Percentiles rank a stretch among this genome's conserved stretches.
These are phyloP conservation scores for Metarhizium brunneum DNA, from an alignment of 2,329 filamentous ascomycete species.

Conservation along the genomic window DNA sequence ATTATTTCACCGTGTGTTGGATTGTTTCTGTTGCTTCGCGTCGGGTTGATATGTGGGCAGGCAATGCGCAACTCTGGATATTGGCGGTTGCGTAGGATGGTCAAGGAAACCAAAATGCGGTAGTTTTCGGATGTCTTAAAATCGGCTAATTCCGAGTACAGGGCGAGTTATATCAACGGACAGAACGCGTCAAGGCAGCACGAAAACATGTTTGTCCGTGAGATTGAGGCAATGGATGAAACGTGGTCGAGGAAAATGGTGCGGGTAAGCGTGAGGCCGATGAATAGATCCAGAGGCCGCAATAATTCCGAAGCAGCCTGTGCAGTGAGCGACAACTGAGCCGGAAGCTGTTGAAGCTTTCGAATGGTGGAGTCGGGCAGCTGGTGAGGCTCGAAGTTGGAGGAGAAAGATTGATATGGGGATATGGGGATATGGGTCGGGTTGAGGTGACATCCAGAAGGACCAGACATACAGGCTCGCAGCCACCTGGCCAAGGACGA, in stretches of 20 bases:
- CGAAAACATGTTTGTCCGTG: constrained; percentile 2
- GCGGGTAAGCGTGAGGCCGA: neutral
- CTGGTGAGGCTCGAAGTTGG: neutral
- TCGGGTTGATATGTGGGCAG: neutral
- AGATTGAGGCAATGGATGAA: neutral
- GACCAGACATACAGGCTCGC: neutral
- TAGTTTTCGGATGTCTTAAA: neutral
- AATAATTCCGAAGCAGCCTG: neutral
- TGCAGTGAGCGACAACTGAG: neutral
- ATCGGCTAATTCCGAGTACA: neutral
- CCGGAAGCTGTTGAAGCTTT: neutral
- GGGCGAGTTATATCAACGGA: neutral
- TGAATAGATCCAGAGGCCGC: neutral
- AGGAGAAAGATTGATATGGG: neutral
- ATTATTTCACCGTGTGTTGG: neutral
- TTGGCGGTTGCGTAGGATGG: neutral
- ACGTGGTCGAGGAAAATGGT: neutral
- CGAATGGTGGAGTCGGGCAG: neutral
- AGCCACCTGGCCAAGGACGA: neutral
- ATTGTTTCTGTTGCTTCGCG: neutral
- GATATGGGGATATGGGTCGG: neutral
- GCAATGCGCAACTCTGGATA: neutral
- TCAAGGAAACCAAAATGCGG: neutral
- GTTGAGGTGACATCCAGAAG: neutral
- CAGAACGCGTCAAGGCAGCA: neutral